Evolutionary conservation across 768 basidiomycete genomes (phyloP).

Genomic region (Boletus fagicola): DNA sequence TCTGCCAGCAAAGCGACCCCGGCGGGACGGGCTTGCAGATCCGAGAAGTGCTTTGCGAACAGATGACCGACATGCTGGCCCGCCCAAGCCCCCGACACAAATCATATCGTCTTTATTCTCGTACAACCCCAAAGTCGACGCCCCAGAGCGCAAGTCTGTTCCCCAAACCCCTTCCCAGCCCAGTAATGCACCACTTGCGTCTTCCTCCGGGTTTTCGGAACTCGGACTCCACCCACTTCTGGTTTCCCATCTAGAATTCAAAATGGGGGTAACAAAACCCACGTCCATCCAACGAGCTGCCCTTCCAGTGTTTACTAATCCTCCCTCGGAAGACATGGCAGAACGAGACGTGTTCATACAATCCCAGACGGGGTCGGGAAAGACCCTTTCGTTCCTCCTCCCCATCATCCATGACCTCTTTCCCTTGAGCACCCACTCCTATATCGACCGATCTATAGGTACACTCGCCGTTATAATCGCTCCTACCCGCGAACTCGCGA

Average conservation of each 20-base stretch:
- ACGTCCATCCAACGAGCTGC: conserved; percentile 86
- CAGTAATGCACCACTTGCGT: conserved; percentile 79
- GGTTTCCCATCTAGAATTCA: conserved; percentile 69
- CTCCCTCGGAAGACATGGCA: conserved; percentile 35
- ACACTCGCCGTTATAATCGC: conserved; percentile 93
- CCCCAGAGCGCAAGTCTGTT: conserved; percentile 30
- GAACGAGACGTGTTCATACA: conserved; percentile 87
- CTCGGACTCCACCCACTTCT: conserved; percentile 84
- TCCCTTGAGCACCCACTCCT: conserved; percentile 83
- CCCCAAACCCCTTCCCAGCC: conserved; percentile 42
- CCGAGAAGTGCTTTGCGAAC: conserved; percentile 15
- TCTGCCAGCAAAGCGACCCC: conserved; percentile 49
- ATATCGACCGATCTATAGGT: conserved; percentile 92
- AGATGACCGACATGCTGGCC: conserved; percentile 20
- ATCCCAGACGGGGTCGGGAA: conserved; percentile 96
- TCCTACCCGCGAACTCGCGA: conserved; percentile 93
- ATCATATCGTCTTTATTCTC: conserved; percentile 90
- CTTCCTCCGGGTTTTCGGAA: conserved; percentile 75
- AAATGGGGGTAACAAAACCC: conserved; percentile 81
- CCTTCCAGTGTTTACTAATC: conserved; percentile 58
- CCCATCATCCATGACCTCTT: conserved; percentile 95
- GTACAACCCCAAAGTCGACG: conserved; percentile 70
- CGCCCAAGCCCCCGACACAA: conserved; percentile 43
- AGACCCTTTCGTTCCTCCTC: conserved; percentile 89
- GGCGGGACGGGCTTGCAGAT: conserved; percentile 28